Conservation (phyloP, 1,139 yeast species). For the Hansenula sp. region DNA sequence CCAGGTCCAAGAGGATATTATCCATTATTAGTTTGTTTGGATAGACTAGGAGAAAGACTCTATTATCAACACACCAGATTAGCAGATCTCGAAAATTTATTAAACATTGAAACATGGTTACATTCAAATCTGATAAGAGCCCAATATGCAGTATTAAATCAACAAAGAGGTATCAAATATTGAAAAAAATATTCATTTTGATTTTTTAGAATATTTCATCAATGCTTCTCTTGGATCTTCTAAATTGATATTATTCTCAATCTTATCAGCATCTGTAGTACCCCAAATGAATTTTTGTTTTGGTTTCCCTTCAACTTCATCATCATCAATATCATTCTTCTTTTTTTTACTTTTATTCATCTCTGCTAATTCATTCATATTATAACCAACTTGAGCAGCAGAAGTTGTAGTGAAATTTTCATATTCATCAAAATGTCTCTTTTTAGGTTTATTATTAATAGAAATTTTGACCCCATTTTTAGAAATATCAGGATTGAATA, state of each 20-base stretch:
- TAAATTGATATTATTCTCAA: slow-evolving; percentile 8
- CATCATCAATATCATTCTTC: neutral
- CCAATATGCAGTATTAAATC: slow-evolving; percentile 2
- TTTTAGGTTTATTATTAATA: slow-evolving; percentile 30
- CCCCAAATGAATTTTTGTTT: slow-evolving; percentile 13
- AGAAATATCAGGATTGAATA: slow-evolving; percentile 31
- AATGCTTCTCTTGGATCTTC: slow-evolving; percentile 35
- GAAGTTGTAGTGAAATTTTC: slow-evolving; percentile 12
- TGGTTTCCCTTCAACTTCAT: slow-evolving; percentile 1
- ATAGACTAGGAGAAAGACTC: slow-evolving; percentile 15
- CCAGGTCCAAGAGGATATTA: slow-evolving; percentile 9
- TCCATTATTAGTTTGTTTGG: slow-evolving; percentile 18
- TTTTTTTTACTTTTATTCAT: slow-evolving; percentile 5
- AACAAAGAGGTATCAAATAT: slow-evolving; percentile 4
- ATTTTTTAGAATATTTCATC: slow-evolving; percentile 28
- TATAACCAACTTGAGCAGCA: slow-evolving; percentile 26
- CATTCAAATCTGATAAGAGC: slow-evolving; percentile 3
- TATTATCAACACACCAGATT: slow-evolving; percentile 9
- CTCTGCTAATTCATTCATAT: slow-evolving; percentile 16
- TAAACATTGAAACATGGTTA: slow-evolving; percentile 8
- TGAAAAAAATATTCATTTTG: neutral
- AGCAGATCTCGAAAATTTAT: neutral
- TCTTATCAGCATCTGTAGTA: slow-evolving; percentile 5
- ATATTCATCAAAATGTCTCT: slow-evolving; percentile 32
- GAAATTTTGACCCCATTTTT: slow-evolving; percentile 30